phyloP scores from a whole-genome alignment of 805 yeast genomes.

The Sugiyamaella valdiviana region DNA sequence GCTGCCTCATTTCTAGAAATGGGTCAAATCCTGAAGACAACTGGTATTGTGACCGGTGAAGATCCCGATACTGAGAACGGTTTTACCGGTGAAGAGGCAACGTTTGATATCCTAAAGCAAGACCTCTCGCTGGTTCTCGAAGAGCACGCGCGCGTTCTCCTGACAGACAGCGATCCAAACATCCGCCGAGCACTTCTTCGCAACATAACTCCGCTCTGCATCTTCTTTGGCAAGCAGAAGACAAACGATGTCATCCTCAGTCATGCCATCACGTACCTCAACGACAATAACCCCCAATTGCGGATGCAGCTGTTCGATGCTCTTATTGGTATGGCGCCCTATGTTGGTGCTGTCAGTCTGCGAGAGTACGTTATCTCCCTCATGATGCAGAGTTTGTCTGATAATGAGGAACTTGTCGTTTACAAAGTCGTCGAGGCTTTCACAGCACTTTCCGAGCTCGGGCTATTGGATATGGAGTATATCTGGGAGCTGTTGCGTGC shows the following conservation, averaged over 20 bases:
- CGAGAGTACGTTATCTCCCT: conserved; percentile 87
- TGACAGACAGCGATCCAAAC: conserved; percentile 61
- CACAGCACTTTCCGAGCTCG: conserved; percentile 50
- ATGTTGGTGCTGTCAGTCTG: conserved; percentile 71
- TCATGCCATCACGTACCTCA: conserved; percentile 84
- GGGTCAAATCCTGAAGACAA: conserved; percentile 41
- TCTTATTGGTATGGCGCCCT: conserved; percentile 67
- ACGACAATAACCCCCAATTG: conserved; percentile 65
- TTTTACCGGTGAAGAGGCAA: conserved; percentile 24
- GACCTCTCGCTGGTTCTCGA: conserved; percentile 54
- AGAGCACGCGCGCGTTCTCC: conserved; percentile 51
- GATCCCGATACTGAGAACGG: conserved; percentile 45
- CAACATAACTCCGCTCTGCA: conserved; percentile 70
- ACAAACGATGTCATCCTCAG: conserved; percentile 85
- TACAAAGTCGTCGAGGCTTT: conserved; percentile 58
- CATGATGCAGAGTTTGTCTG: conserved; percentile 73
- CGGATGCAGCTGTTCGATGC: conserved; percentile 66
- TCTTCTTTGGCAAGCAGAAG: conserved; percentile 77
- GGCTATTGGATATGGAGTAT: conserved; percentile 45
- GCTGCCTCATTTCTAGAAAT: conserved; percentile 61
- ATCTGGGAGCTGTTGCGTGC: conserved; percentile 51
- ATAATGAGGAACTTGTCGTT: conserved; percentile 77
- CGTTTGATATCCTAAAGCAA: conserved; percentile 35
- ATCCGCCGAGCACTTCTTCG: conserved; percentile 66
- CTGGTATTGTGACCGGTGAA: conserved; percentile 29